A percentile compares a stretch with the other conserved stretches of the same genome.
These are phyloP conservation scores for Glutinoglossum americanum DNA, from an alignment of 495 filamentous ascomycete species.

Conservation along the genomic window DNA sequence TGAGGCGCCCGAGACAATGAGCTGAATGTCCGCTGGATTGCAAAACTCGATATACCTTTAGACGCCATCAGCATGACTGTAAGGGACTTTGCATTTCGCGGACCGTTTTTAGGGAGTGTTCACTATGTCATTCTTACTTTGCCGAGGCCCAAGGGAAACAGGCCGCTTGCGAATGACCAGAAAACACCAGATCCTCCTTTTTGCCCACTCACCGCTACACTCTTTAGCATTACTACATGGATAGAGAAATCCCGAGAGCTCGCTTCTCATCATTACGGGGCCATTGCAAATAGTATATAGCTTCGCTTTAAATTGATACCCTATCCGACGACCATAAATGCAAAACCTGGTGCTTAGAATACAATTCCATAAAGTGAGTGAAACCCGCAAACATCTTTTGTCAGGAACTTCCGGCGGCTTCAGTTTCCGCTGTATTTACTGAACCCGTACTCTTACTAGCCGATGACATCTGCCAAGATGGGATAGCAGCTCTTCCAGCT, in stretches of 20 bases:
- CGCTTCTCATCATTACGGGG: not conserved
- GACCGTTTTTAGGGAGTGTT: not conserved
- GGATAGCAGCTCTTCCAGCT: slow-evolving; percentile 45
- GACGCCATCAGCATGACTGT: not conserved
- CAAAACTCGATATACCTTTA: not conserved
- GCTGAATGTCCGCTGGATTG: not conserved
- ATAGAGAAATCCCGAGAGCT: not conserved
- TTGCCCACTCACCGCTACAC: not conserved
- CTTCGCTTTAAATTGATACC: not conserved
- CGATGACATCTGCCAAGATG: slow-evolving; percentile 73
- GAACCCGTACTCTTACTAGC: slow-evolving; percentile 27
- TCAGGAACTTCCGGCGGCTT: not conserved
- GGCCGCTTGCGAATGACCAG: no score
- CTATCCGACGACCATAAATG: not conserved
- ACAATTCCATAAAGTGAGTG: not conserved
- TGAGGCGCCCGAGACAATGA: not conserved
- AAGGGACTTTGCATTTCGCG: not conserved
- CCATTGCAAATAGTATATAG: not conserved
- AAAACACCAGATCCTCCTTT: no score
- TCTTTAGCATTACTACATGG: no score
- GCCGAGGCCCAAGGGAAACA: not conserved
- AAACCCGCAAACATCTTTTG: not conserved
- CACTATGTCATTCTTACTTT: not conserved
- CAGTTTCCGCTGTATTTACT: not conserved
- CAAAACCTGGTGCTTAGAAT: not conserved